Conservation (phyloP, 129 eudicot species). For the Flaveria bidentis region DNA sequence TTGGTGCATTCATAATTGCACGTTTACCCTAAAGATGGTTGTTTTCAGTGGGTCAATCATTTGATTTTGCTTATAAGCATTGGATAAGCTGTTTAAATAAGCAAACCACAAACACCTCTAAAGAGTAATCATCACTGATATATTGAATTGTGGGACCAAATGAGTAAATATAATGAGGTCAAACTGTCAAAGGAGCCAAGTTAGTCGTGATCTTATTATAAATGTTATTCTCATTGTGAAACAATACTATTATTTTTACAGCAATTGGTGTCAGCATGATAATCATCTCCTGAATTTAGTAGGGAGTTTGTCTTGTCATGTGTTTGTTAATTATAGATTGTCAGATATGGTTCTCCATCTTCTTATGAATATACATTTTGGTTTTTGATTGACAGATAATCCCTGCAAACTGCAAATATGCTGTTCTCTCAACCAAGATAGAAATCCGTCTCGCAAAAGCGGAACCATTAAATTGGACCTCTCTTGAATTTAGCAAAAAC, state of each 20-base stretch:
- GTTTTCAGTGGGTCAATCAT: neutral
- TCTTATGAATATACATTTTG: neutral
- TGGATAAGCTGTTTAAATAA: neutral
- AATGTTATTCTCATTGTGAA: neutral
- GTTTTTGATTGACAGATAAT: slow-evolving; percentile 48
- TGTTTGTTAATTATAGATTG: neutral
- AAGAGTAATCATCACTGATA: no score
- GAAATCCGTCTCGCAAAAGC: slow-evolving; percentile 88
- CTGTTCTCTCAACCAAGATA: slow-evolving; percentile 74
- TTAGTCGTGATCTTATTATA: neutral
- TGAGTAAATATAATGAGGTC: no score
- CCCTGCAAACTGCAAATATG: slow-evolving; percentile 70
- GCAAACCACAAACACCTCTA: no score
- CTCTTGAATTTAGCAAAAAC: slow-evolving; percentile 62
- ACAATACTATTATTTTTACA: no score
- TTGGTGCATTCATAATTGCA: neutral
- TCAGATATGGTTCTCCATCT: neutral
- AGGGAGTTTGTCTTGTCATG: neutral
- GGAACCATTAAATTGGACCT: slow-evolving; percentile 66
- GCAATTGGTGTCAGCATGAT: neutral
- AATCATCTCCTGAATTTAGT: neutral
- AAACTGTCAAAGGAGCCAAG: neutral
- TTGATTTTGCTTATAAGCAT: neutral
- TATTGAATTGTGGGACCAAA: no score
- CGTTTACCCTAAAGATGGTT: no score